phyloP scores from a whole-genome alignment of 768 basidiomycete species.

The Trametes cinnabarina region DNA sequence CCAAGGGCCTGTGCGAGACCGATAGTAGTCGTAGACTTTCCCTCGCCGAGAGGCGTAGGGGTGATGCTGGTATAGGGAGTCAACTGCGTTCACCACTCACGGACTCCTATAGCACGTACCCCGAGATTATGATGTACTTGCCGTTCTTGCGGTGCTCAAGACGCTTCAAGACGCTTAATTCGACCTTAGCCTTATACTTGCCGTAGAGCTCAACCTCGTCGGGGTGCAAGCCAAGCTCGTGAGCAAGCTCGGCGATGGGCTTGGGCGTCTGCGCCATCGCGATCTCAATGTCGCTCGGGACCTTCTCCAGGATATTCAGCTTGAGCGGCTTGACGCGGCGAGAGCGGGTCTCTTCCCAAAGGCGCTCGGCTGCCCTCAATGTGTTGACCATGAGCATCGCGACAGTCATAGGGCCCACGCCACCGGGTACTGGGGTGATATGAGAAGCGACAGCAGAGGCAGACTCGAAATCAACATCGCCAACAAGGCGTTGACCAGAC shows the following conservation, averaged over 20 bases:
- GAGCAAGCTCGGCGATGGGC: slow-evolving; percentile 76
- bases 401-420: slow-evolving; percentile 99
- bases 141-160: slow-evolving; percentile 83
- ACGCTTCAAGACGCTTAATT: slow-evolving; percentile 82
- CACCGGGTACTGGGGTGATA: slow-evolving; percentile 98
- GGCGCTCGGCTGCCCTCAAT: slow-evolving; percentile 74
- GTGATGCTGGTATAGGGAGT: slow-evolving; percentile 64
- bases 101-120: slow-evolving; percentile 41
- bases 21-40: slow-evolving; percentile 97
- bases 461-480: slow-evolving; percentile 86
- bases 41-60: slow-evolving; percentile 95
- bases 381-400: slow-evolving; percentile 98
- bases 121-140: slow-evolving; percentile 95
- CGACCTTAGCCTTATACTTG: slow-evolving; percentile 96
- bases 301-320: slow-evolving; percentile 76
- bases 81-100: neutral
- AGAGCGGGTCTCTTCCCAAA: slow-evolving; percentile 65
- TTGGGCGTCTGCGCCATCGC: slow-evolving; percentile 94
- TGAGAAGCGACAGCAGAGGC: slow-evolving; percentile 78
- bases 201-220: slow-evolving; percentile 94
- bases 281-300: slow-evolving; percentile 96
- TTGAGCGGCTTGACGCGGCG: slow-evolving; percentile 76
- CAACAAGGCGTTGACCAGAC: slow-evolving; percentile 92
- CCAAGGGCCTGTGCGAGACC: slow-evolving; percentile 95
- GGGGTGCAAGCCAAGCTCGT: slow-evolving; percentile 82